phyloP scores from a whole-genome alignment of 202 grass and related monocot species.

The Carex arenaria region DNA sequence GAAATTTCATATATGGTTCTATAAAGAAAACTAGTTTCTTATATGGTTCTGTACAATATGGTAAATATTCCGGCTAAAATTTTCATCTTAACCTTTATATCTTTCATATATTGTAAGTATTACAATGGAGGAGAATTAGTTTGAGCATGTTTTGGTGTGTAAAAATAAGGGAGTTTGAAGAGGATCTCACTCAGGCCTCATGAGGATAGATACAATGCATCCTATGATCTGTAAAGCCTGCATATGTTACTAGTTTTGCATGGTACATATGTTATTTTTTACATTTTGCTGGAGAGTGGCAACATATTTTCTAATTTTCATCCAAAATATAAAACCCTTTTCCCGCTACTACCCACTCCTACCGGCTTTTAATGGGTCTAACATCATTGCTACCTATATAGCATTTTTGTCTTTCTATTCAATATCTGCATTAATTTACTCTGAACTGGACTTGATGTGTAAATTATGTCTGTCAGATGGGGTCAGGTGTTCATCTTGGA shows the following conservation, averaged over 20 bases:
- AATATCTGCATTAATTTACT: slow-evolving; percentile 15
- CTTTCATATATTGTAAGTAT: not conserved
- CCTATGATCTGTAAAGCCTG: not conserved
- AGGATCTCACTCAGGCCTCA: not conserved
- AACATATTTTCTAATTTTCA: not conserved
- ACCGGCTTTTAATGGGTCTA: not conserved
- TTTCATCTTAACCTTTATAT: not conserved
- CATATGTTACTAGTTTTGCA: not conserved
- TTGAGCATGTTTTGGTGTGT: not conserved
- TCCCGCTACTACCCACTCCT: not conserved
- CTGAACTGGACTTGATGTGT: not conserved
- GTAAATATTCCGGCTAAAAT: not conserved
- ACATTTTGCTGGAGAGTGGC: not conserved
- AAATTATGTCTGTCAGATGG: slow-evolving; percentile 53
- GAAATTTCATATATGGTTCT: no score
- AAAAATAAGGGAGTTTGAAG: not conserved
- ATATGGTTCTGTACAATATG: no score
- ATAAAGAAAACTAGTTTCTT: no score
- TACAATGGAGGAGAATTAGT: not conserved
- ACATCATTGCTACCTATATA: not conserved
- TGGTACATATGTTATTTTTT: not conserved
- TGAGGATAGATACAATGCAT: not conserved
- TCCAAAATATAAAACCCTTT: not conserved
- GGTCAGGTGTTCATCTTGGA: slow-evolving; percentile 99
- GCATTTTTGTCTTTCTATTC: not conserved